Conservation (phyloP, 2,329 filamentous ascomycete genomes). For the Microdochium paspali region DNA sequence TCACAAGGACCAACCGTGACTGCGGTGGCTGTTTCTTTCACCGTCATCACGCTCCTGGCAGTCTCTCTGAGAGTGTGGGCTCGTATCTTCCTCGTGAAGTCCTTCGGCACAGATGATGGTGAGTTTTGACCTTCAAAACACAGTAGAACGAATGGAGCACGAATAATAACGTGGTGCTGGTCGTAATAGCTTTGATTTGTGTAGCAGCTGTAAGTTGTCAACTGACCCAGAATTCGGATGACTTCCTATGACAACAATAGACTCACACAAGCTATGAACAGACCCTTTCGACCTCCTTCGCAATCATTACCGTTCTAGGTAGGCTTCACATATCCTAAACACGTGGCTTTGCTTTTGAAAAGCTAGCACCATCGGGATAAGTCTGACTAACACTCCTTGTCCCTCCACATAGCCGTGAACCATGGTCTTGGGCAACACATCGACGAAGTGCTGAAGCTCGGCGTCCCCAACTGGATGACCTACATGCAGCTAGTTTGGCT, state of each 20-base stretch:
- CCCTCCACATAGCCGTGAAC: constrained; percentile 1
- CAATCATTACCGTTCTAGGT: no score
- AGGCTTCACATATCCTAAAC: constrained; percentile 5
- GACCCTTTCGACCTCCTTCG: no score
- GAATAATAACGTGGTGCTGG: neutral
- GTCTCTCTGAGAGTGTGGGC: constrained; percentile 26
- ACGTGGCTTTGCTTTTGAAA: constrained; percentile 20
- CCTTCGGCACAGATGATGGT: constrained; percentile 20
- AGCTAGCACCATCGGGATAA: constrained; percentile 1
- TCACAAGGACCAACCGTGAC: constrained; percentile 22
- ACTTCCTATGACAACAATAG: neutral
- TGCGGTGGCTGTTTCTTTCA: constrained; percentile 25
- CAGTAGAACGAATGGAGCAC: neutral
- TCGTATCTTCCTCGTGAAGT: constrained; percentile 24
- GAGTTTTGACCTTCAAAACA: neutral
- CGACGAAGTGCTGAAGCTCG: constrained; percentile 10
- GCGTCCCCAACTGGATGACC: constrained; percentile 6
- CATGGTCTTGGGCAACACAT: constrained; percentile 21
- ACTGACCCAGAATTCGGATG: neutral
- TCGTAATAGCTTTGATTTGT: constrained; percentile 6
- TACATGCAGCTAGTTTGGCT: constrained; percentile 25
- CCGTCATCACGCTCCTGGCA: constrained; percentile 24
- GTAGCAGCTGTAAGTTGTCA: constrained; percentile 6
- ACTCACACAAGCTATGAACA: no score
- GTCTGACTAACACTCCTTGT: neutral